These are phyloP conservation scores for Claviceps cyperi DNA, from an alignment of 2,329 filamentous ascomycete genomes.

Conservation along the genomic window DNA sequence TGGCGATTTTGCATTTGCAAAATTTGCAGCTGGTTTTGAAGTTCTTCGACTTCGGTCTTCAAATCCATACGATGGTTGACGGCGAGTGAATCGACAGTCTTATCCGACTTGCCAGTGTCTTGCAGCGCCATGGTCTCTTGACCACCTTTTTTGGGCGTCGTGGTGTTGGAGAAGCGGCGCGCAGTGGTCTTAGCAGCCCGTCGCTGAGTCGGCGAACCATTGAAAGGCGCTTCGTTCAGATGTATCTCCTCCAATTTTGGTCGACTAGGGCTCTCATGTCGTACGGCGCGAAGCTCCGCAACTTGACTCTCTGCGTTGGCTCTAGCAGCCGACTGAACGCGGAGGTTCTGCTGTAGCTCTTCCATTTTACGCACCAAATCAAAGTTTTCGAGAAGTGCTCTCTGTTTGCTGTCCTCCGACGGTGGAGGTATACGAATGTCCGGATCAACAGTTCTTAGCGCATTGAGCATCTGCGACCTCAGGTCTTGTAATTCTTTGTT, in stretches of 20 bases:
- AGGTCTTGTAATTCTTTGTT: constrained; percentile 71
- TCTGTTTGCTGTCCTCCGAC: constrained; percentile 45
- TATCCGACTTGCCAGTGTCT: constrained; percentile 73
- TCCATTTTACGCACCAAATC: constrained; percentile 79
- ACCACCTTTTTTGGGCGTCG: constrained; percentile 63
- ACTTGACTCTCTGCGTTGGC: constrained; percentile 73
- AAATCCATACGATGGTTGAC: constrained; percentile 85
- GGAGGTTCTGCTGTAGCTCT: constrained; percentile 73
- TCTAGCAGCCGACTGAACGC: constrained; percentile 68
- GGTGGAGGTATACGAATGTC: constrained; percentile 51
- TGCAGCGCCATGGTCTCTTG: constrained; percentile 43
- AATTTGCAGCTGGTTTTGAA: constrained; percentile 88
- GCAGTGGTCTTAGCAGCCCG: constrained; percentile 39
- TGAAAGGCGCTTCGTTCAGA: constrained; percentile 61
- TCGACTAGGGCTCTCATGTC: constrained; percentile 57
- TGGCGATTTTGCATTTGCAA: constrained; percentile 92
- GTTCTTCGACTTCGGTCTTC: constrained; percentile 76
- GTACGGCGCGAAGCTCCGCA: constrained; percentile 58
- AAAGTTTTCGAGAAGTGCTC: constrained; percentile 57
- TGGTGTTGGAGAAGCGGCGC: constrained; percentile 54
- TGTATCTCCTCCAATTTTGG: constrained; percentile 78
- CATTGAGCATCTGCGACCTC: constrained; percentile 61
- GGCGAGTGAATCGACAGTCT: constrained; percentile 64
- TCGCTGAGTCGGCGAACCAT: constrained; percentile 60
- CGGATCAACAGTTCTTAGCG: constrained; percentile 80